Evolutionary conservation across 1,139 yeast species (phyloP), one percentile per base, ranked within the genome.

Genomic region (Eremothecium cymbalariae): DNA sequence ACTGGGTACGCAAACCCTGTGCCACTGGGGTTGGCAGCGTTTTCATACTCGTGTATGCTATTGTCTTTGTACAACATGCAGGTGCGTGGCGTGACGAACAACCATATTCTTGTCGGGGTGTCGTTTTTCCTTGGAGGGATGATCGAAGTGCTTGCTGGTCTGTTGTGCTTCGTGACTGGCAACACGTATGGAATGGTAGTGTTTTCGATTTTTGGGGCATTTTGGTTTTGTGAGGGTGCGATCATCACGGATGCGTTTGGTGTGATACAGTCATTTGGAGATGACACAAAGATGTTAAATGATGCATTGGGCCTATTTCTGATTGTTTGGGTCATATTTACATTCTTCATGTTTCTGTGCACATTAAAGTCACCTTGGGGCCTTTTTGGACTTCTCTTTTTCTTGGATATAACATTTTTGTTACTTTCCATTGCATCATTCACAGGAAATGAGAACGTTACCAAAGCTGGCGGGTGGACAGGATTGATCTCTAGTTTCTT

Each of bases 401-500:
- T 64, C 34, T 65, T 81, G 49, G 67, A 67, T 53, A 46, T 72
- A 35, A 77, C 78, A 29, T 74, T 75, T 46, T 47, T 77, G 24
- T 55, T 77, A 36, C 65, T 80, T 48, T 67, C 76, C 11, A 70
- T 70, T 36, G 84, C 76, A 14, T 67, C 65, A 34, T 71, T 77
- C 46, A 57, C 67, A n/a, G 68, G 65, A 2, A 62, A 62, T 12
- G 65, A 61, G 5, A 62, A 62, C 12, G 62, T 68, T 5, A 62
- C 64, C 29, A 72, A 70, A 50, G 85, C 84, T n/a, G 88, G 84
- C 41, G 90, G 88, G 26, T 76, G 74, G 31, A 59, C 76, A 47
- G 83, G 85, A 18, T 60, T 78, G 22, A 52, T 78, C 29, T 68
- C 81, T 12, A 72, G 81, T 5, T 60, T 73, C 26, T 52, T 70